Conservation (phyloP, 2,329 filamentous ascomycete species). For the Paramyrothecium sp. region DNA sequence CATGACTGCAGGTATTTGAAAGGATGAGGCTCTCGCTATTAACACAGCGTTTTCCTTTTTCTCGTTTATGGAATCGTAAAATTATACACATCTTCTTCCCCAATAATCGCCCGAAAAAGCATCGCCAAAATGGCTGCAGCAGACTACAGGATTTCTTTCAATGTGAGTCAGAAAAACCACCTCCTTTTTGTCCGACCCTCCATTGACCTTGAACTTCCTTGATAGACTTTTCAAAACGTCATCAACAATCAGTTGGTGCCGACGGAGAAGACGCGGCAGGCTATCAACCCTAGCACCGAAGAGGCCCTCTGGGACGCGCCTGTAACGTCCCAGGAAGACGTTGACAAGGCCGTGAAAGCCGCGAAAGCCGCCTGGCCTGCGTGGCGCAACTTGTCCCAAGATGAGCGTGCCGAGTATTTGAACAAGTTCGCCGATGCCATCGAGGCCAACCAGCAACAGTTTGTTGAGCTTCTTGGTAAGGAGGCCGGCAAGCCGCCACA, state of each 20-base stretch:
- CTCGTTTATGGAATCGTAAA: too few species aligned
- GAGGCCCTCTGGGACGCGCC: constrained; percentile 27
- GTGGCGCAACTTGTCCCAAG: constrained; percentile 23
- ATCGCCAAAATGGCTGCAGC: background rate
- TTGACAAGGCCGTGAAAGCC: constrained; percentile 24
- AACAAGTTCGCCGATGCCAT: constrained; percentile 22
- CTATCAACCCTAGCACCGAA: constrained; percentile 27
- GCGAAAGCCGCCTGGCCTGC: constrained; percentile 23
- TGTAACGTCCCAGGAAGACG: constrained; percentile 22
- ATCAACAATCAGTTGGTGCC: constrained; percentile 22
- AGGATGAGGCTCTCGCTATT: too few species aligned
- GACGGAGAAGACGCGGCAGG: constrained; percentile 14
- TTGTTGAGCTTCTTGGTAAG: constrained; percentile 16
- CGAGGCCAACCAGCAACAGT: constrained; percentile 17
- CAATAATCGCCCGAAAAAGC: background rate
- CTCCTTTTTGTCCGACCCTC: background rate
- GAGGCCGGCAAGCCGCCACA: constrained; percentile 23
- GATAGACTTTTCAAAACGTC: constrained; percentile 45
- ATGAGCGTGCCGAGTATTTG: constrained; percentile 20
- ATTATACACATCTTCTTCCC: too few species aligned
- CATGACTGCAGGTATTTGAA: too few species aligned
- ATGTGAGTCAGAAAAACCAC: background rate
- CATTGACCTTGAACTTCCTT: background rate
- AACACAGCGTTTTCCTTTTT: too few species aligned
- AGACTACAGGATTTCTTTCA: background rate